Base-by-base conservation (phyloP, 225 moss, liverwort and hornwort genomes). In the Thuidium tamariscinum region DNA sequence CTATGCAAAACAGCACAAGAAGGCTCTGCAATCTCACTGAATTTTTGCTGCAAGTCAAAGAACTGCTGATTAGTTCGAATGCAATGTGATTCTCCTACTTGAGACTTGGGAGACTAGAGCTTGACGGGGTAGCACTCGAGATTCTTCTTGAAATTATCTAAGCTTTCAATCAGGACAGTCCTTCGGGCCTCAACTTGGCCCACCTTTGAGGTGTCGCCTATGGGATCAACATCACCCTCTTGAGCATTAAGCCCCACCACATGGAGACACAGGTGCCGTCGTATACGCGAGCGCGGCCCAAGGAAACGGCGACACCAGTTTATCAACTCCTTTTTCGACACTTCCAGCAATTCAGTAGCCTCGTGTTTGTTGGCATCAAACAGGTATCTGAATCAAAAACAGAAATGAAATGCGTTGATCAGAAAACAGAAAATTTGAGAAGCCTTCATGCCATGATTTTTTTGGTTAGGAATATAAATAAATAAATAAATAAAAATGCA, bases 221-320 rank as follows among this genome's bases (percentile, higher is more conserved):
- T 6, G 72, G 86, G 89, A 75, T 91, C 89, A 36, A 93, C 88
- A 68, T 88, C 79, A 30, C 90, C 92, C 51, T 89, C 88, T 59
- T 36, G 83, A 32, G 93, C 92, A 62, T 92, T 93, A 29, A 82
- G 86, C 56, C 93, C 92, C 82, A 92, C 82, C 63, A 92, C 81
- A 78, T 91, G 87, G 71, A 92, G 77, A 83, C 89, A 90, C 46
- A 93, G 77, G 64, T 92, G 84, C 41, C 93, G 86, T 63, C 93
- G 91, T 8, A 86, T 65, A 34, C 88, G 88, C 39, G 93, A 92
- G 19, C 87, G 88, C 55, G 86, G 75, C 27, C 89, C 89, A 42
- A 93, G 85, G 77, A 84, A 91, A 61, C 87, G 86, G 81, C 89
- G 90, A 61, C 92, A 92, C 93, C 92, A 91, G 84, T 92, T 89